Evolutionary conservation across 2,329 filamentous ascomycete species (phyloP), one percentile per base, ranked within the genome.

Genomic region (Aspergillus spinulosporus): DNA sequence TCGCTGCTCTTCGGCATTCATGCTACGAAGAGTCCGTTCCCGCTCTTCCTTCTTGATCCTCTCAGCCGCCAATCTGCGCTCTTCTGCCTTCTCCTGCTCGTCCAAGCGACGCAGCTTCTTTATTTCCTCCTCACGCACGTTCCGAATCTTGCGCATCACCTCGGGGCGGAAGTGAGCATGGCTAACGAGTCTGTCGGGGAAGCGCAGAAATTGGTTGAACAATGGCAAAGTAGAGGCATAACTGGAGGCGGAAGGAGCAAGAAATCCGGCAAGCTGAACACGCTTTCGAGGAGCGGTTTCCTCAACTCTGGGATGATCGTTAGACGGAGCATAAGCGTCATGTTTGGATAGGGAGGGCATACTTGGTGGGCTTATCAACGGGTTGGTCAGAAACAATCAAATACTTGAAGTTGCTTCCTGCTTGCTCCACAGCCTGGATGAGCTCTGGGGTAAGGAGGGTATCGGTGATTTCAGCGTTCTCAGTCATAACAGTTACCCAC

Each of bases 401-500:
- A 66, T 92, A 93, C 73, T 97, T 91, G 62, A 96, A 86, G 48
- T 84, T 76, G 59, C 93, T 88, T 31, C 93, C 93, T 4, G 90
- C 90, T 51, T 87, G 77, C 68, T 88, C 83, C 62, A 96, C 81
- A 12, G 90, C 92, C 68, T 88, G 84, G 74, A 91, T 83, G 37
- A 99, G 82, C 66, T 97, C 93, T n/a, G 88, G 83, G 3, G 91
- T 96, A 49, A 99, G 83, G 63, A 99, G 79, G 5, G 85, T 80
- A 45, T 97, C 90, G 9, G 92, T 97, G 66, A 99, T 88, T 77
- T 97, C 94, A 57, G 92, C 92, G 75, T 88, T 96, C 81, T 99
- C 94, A 70, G 87, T 95, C 94, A 99, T 97, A 69, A 97, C 85
- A 9, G 91, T 96, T 54, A 88, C 81, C 92, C 92, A 99, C 62